Conservation (phyloP, 768 basidiomycete species). For the Termitomyces heimii region DNA sequence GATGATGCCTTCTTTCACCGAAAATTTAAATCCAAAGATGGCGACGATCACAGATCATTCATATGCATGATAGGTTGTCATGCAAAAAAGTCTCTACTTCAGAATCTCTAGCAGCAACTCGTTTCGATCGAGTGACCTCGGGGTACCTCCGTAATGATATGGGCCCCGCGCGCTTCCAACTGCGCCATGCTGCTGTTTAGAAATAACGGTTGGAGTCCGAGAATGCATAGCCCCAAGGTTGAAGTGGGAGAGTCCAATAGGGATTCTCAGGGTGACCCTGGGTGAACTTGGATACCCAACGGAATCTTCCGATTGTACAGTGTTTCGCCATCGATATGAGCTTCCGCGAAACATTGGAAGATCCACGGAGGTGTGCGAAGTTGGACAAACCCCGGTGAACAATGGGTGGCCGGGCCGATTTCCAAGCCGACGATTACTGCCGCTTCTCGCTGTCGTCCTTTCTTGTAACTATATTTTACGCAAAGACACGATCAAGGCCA, state of each 20-base stretch:
- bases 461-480: background rate
- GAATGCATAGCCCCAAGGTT: too few species aligned
- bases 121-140: constrained; percentile 18
- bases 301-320: background rate
- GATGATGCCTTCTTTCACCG: too few species aligned
- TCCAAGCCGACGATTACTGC: background rate
- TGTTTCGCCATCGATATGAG: background rate
- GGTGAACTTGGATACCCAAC: background rate
- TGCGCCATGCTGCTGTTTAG: constrained; percentile 16
- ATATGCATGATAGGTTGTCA: too few species aligned
- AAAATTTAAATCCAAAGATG: too few species aligned
- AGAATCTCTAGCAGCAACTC: constrained; percentile 17
- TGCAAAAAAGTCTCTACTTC: too few species aligned
- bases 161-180: constrained; percentile 17
- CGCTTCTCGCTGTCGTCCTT: background rate
- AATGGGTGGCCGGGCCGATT: background rate
- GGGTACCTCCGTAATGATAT: constrained; percentile 5
- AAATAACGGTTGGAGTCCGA: too few species aligned
- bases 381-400: too few species aligned
- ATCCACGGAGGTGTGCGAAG: too few species aligned
- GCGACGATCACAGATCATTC: too few species aligned
- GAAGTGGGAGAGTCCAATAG: too few species aligned
- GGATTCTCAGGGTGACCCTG: too few species aligned
- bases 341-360: background rate
- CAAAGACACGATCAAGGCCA: background rate